A percentile compares a stretch with the other conserved stretches of the same genome.
Conservation (phyloP, 2,329 filamentous ascomycete genomes). For the Lachnellula arida region DNA sequence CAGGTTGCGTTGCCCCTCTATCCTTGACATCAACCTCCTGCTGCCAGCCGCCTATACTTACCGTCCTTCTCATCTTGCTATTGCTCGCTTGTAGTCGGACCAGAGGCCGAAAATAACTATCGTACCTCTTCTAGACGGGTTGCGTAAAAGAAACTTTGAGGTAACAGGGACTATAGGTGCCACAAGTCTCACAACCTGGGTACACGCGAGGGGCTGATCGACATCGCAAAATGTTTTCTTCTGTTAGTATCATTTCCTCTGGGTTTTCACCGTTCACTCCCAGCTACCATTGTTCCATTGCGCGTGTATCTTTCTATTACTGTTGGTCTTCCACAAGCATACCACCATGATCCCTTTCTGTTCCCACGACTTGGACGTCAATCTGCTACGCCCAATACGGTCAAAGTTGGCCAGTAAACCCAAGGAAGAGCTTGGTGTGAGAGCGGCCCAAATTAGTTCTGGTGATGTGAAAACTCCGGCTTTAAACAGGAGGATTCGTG, state of each 20-base stretch:
- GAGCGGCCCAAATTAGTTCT: background rate
- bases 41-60: background rate
- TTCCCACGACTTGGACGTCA: background rate
- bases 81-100: too few species aligned
- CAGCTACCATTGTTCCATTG: background rate
- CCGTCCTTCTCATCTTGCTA: background rate
- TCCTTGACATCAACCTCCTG: background rate
- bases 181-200: background rate
- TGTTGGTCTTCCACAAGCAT: background rate
- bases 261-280: background rate
- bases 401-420: background rate
- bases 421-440: background rate
- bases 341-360: background rate
- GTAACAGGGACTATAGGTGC: background rate
- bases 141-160: background rate
- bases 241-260: slow-evolving; percentile 12
- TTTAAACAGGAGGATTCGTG: background rate
- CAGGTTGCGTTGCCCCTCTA: background rate
- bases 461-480: background rate
- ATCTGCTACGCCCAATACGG: background rate
- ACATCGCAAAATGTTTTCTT: slow-evolving; percentile 16
- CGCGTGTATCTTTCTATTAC: background rate
- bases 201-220: slow-evolving; percentile 1
- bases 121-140: background rate
- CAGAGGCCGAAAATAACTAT: background rate